Percentiles rank a stretch among this genome's conserved stretches.
Conservation (phyloP, 179 eudicot genomes). For the Spergularia azorica region DNA sequence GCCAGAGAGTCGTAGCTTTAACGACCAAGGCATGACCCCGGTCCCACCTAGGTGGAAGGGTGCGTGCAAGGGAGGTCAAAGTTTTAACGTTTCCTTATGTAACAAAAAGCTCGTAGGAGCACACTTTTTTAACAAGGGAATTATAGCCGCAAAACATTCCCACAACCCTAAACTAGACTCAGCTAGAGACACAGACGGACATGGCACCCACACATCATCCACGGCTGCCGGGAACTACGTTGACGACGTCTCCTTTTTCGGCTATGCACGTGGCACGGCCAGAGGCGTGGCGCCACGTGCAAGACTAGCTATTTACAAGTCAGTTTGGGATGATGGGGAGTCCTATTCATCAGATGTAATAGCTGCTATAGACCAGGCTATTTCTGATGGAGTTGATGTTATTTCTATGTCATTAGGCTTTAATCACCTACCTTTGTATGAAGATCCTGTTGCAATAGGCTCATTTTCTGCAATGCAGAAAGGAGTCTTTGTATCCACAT, state of each 20-base stretch:
- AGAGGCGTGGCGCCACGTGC: conserved; percentile 46
- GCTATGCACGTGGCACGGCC: conserved; percentile 46
- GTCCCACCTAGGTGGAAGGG: conserved; percentile 39
- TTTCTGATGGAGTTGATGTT: conserved; percentile 42
- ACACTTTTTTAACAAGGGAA: conserved; percentile 35
- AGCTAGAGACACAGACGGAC: conserved; percentile 38
- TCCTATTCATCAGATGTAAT: conserved; percentile 36
- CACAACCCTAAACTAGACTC: conserved; percentile 16
- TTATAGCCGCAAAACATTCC: conserved; percentile 28
- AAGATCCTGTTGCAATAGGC: conserved; percentile 43
- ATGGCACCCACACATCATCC: conserved; percentile 42
- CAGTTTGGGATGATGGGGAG: conserved; percentile 27
- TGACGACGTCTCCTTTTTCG: conserved; percentile 32
- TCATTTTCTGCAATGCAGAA: conserved; percentile 44
- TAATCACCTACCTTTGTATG: conserved; percentile 23
- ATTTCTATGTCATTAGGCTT: conserved; percentile 48
- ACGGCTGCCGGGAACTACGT: conserved; percentile 36
- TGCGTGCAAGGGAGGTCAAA: conserved; percentile 32
- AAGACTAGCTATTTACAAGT: conserved; percentile 43
- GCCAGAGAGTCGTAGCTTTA: conserved; percentile 46
- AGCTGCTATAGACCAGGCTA: conserved; percentile 46
- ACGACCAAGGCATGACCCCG: conserved; percentile 32
- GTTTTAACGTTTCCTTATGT: conserved; percentile 31
- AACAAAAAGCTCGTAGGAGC: conserved; percentile 38
- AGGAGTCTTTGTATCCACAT: conserved; percentile 39